Conservation (phyloP, 352 stramenopile species). For the Pythium rhizo-oryzae region DNA sequence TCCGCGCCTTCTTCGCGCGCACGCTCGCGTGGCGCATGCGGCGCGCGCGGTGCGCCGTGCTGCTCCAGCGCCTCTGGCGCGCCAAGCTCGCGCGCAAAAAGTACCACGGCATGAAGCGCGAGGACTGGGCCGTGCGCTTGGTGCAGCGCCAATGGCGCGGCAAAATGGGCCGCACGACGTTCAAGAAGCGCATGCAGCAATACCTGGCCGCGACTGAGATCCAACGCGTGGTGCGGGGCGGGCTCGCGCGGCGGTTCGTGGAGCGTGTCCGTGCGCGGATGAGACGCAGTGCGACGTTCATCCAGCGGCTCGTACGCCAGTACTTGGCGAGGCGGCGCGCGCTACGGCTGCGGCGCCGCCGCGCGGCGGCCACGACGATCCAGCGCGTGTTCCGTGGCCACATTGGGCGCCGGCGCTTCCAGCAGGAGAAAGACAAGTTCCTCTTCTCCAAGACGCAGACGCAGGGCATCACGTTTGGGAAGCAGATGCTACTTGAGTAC, state of each 20-base stretch:
- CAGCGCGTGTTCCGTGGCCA: conserved; percentile 91
- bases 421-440: conserved; percentile 92
- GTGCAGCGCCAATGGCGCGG: conserved; percentile 93
- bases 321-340: conserved; percentile 56
- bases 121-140: conserved; percentile 90
- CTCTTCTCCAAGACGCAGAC: conserved; percentile 94
- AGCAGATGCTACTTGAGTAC: conserved; percentile 96
- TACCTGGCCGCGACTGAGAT: conserved; percentile 84
- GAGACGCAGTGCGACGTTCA: conserved; percentile 54
- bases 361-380: conserved; percentile 73
- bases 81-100: conserved; percentile 78
- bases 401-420: conserved; percentile 77
- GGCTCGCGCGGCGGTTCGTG: conserved; percentile 65
- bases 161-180: conserved; percentile 84
- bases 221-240: conserved; percentile 87
- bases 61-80: conserved; percentile 89
- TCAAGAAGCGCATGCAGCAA: conserved; percentile 69
- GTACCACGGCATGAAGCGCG: conserved; percentile 77
- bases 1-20: conserved; percentile 89
- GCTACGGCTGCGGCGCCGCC: conserved; percentile 47
- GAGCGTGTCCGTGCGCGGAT: conserved; percentile 49
- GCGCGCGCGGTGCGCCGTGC: conserved; percentile 71
- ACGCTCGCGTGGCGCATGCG: conserved; percentile 78
- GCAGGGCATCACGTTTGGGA: conserved; percentile 94
- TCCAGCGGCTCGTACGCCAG: conserved; percentile 85